Evolutionary conservation across 1,284 basidiomycete genomes (phyloP), one percentile per base, ranked within the genome.

Genomic region (Exobasidium rhododendri): DNA sequence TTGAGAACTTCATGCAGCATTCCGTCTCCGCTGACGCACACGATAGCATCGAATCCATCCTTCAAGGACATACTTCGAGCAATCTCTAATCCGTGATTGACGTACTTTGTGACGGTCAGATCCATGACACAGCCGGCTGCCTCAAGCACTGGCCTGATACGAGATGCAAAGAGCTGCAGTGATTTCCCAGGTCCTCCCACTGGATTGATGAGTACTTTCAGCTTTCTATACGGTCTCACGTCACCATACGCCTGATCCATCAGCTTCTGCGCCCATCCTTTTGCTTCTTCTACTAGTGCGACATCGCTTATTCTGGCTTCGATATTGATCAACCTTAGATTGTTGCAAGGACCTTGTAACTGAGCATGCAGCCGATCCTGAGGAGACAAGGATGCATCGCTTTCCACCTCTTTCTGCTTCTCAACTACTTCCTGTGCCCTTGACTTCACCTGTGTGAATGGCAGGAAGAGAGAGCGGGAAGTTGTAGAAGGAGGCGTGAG

Each of bases 1-100:
- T 98, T 97, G 74, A 96, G 77, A n/a, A 94, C 83, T 80, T 97
- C 94, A 76, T 94, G 91, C 6, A 93, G 77, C 46, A 92, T 83
- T 4, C 94, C 94, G 77, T 97, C 94, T 0, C 94, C 94, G 0
- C 91, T 93, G 24, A 94, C 86, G 6, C 87, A 82, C n/a, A 91
- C 85, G 32, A 97, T 81, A 0, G 88, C 91, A 71, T 83, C 83
- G 67, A 59, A 72, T 10, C 24, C 24, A 91, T 64, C 45, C 10
- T 85, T 82, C 0, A 92, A 81, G 0, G 84, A 75, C 30, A 93
- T 81, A 0, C 83, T 81, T 63, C 84, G 83, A 0, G 84, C 87
- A 55, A 93, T 84, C 56, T 92, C 87, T 31, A 82, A 81, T 0
- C 90, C 93, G 79, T 97, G 91, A 20, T 85, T 83, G 1, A 81